A percentile compares a stretch with the other conserved stretches of the same genome.
Evolutionary conservation across 257 asterid species (phyloP).

Genomic region (Nyctanthes arbortristis): DNA sequence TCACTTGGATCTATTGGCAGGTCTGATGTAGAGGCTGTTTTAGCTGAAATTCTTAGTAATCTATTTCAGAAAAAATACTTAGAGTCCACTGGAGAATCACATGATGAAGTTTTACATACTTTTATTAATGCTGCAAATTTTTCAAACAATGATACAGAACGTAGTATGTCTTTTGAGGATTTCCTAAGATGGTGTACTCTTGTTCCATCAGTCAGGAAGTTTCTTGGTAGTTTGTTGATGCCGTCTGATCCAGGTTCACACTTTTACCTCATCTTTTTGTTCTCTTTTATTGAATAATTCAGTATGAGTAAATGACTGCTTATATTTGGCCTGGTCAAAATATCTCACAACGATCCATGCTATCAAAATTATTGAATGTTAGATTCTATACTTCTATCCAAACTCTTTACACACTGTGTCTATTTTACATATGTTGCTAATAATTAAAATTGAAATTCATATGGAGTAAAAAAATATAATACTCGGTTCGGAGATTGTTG

Average conservation of each 20-base stretch:
- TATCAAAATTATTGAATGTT: neutral
- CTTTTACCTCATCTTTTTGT: conserved; percentile 8
- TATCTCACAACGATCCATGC: neutral
- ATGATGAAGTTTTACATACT: conserved; percentile 42
- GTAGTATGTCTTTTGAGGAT: conserved; percentile 65
- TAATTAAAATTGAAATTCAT: too few species aligned
- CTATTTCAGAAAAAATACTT: conserved; percentile 46
- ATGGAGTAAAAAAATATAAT: too few species aligned
- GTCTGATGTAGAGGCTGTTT: conserved; percentile 74
- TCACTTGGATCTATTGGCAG: conserved; percentile 44
- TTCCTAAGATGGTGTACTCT: conserved; percentile 77
- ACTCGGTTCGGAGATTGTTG: too few species aligned
- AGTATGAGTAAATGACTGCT: neutral
- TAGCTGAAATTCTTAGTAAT: conserved; percentile 59
- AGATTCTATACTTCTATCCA: neutral
- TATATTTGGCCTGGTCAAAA: neutral
- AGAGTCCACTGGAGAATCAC: conserved; percentile 43
- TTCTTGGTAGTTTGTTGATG: conserved; percentile 62
- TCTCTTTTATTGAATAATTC: neutral
- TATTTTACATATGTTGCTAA: too few species aligned
- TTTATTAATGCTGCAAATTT: conserved; percentile 56
- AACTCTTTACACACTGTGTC: neutral
- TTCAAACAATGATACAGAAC: conserved; percentile 32
- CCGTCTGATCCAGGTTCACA: conserved; percentile 73
- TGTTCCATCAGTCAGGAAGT: conserved; percentile 83